These are phyloP conservation scores for Pogostemon cablin DNA, from an alignment of 257 asterid species.

Conservation along the genomic window DNA sequence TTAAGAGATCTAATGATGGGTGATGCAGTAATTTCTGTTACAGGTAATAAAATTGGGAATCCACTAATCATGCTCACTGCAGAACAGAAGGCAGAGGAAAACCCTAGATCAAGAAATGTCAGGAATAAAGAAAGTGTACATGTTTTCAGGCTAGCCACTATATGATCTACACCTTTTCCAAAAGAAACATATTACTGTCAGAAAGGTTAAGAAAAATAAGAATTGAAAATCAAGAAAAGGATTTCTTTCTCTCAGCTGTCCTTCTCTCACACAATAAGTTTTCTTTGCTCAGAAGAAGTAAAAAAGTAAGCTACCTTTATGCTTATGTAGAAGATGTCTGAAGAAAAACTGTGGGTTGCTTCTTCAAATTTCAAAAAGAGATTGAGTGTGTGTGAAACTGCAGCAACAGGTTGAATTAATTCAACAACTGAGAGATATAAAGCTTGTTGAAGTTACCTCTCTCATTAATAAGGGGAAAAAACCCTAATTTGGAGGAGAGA, in stretches of 20 bases:
- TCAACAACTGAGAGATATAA: slow-evolving; percentile 31
- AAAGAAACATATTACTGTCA: slow-evolving; percentile 30
- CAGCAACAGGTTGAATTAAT: slow-evolving; percentile 22
- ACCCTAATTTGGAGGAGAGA: slow-evolving; percentile 50
- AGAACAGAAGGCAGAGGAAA: slow-evolving; percentile 30
- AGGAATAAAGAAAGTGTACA: slow-evolving; percentile 12
- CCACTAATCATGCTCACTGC: slow-evolving; percentile 24
- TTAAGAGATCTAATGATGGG: slow-evolving; percentile 30
- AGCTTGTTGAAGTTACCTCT: slow-evolving; percentile 5
- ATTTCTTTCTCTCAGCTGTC: slow-evolving; percentile 24
- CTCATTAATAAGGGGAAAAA: slow-evolving; percentile 30
- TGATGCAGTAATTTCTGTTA: slow-evolving; percentile 21
- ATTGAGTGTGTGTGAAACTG: slow-evolving; percentile 20
- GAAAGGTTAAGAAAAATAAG: neutral
- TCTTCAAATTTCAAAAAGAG: slow-evolving; percentile 13
- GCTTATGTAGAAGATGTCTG: slow-evolving; percentile 36
- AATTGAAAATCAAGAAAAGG: slow-evolving; percentile 33
- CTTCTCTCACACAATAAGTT: slow-evolving; percentile 21
- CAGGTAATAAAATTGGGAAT: neutral
- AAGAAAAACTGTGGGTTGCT: slow-evolving; percentile 31
- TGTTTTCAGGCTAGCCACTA: slow-evolving; percentile 11
- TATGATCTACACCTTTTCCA: slow-evolving; percentile 32
- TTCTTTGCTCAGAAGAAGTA: slow-evolving; percentile 44
- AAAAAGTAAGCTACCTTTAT: slow-evolving; percentile 45
- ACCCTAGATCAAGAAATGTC: slow-evolving; percentile 52